Conservation (phyloP, 208 protist genomes). For the Leishmania arabica region DNA sequence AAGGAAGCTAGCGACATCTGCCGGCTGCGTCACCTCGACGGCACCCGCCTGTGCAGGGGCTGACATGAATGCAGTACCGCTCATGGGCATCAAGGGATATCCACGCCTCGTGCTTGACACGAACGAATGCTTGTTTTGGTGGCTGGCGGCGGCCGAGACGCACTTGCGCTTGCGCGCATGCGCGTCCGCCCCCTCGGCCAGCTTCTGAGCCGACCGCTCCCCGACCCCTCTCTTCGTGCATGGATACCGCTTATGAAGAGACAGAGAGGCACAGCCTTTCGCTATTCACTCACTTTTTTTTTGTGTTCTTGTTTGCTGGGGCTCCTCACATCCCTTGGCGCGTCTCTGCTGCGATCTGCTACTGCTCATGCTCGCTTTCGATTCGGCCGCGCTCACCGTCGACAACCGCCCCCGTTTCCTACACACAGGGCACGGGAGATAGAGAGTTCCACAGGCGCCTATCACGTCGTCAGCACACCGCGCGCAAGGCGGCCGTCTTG, state of each 20-base stretch:
- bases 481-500: not conserved
- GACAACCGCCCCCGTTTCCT: not conserved
- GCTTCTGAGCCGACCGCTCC: not conserved
- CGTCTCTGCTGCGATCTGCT: conserved; percentile 14
- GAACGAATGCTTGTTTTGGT: conserved; percentile 69
- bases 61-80: conserved; percentile 7
- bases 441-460: not conserved
- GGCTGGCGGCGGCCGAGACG: conserved; percentile 50
- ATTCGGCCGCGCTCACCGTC: not conserved
- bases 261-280: not conserved
- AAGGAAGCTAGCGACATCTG: not conserved
- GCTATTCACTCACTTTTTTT: not conserved
- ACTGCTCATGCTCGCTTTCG: not conserved
- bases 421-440: too few relatives aligned
- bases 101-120: conserved; percentile 41
- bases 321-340: not conserved
- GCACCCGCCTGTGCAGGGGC: not conserved
- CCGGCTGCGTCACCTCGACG: not conserved
- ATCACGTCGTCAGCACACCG: not conserved
- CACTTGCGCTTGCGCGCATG: conserved; percentile 39
- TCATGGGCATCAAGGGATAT: conserved; percentile 42
- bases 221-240: too few relatives aligned
- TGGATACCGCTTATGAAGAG: not conserved
- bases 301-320: not conserved
- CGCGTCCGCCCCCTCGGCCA: not conserved